Conservation (phyloP, 805 yeast genomes). For the Torulaspora maleeae region DNA sequence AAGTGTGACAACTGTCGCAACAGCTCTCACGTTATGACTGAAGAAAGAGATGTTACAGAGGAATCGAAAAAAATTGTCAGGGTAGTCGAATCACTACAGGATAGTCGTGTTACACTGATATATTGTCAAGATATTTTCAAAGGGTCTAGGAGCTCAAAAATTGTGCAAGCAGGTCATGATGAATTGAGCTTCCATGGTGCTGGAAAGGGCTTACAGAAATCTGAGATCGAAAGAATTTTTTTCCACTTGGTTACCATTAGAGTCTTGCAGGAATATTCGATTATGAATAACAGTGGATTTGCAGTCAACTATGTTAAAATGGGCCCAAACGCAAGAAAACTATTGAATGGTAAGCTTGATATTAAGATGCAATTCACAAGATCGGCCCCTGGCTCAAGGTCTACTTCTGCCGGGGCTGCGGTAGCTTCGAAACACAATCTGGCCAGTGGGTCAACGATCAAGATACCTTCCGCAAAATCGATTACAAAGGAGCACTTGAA, state of each 20-base stretch:
- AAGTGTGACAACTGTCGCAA: slow-evolving; percentile 82
- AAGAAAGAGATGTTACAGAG: slow-evolving; percentile 62
- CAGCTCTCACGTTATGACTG: slow-evolving; percentile 40
- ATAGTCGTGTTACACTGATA: slow-evolving; percentile 62
- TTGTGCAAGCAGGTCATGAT: slow-evolving; percentile 60
- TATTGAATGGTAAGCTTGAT: slow-evolving; percentile 43
- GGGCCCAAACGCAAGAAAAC: slow-evolving; percentile 52
- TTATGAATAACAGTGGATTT: slow-evolving; percentile 72
- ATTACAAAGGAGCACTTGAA: slow-evolving; percentile 3
- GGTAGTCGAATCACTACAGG: slow-evolving; percentile 53
- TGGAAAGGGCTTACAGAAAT: slow-evolving; percentile 60
- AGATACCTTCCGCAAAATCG: not conserved
- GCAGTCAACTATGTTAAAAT: slow-evolving; percentile 67
- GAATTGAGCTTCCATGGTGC: slow-evolving; percentile 58
- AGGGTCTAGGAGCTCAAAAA: slow-evolving; percentile 63
- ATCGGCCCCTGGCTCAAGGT: slow-evolving; percentile 18
- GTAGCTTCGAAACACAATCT: slow-evolving; percentile 2
- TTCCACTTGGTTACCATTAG: slow-evolving; percentile 67
- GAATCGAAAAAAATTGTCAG: slow-evolving; percentile 55
- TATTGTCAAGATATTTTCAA: slow-evolving; percentile 79
- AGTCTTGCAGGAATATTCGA: slow-evolving; percentile 63
- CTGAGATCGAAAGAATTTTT: slow-evolving; percentile 75
- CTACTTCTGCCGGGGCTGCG: slow-evolving; percentile 15
- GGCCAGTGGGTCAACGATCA: not conserved
- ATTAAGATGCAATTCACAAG: slow-evolving; percentile 51